Evolutionary conservation across 345 rosid genomes (phyloP).

Genomic region (Populus alba): DNA sequence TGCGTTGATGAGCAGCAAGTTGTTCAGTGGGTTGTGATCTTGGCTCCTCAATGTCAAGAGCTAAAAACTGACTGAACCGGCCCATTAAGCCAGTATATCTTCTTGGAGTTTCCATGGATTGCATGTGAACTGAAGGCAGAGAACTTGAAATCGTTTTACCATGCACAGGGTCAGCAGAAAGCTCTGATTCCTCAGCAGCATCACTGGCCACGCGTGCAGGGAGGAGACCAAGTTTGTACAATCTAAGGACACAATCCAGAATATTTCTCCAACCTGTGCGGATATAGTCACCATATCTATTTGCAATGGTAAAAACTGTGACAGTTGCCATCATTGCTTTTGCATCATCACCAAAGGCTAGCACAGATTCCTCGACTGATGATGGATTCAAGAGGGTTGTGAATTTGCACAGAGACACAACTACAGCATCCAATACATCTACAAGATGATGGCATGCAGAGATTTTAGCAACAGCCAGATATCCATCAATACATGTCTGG

Average conservation of each 20-base stretch:
- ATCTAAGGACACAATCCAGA: constrained; percentile 84
- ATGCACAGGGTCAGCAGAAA: constrained; percentile 72
- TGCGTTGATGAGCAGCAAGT: constrained; percentile 98
- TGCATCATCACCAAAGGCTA: constrained; percentile 91
- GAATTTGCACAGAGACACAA: constrained; percentile 93
- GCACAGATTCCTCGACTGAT: constrained; percentile 86
- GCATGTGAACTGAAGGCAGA: constrained; percentile 68
- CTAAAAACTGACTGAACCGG: constrained; percentile 95
- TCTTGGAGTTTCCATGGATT: constrained; percentile 83
- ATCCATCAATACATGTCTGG: constrained; percentile 96
- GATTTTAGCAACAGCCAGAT: constrained; percentile 90
- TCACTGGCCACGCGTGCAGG: constrained; percentile 98
- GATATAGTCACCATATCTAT: constrained; percentile 89
- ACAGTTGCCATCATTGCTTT: constrained; percentile 95
- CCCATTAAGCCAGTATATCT: constrained; percentile 99
- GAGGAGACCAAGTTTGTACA: constrained; percentile 96
- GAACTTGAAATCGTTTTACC: constrained; percentile 81
- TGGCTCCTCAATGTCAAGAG: constrained; percentile 98
- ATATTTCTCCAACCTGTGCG: constrained; percentile 98
- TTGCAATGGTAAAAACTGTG: constrained; percentile 94
- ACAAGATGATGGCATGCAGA: constrained; percentile 98
- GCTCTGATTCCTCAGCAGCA: constrained; percentile 94
- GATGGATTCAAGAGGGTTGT: constrained; percentile 88
- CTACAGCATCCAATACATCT: constrained; percentile 95
- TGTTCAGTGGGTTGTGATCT: constrained; percentile 95